These are phyloP conservation scores for Xylaria nigripes DNA, from an alignment of 495 filamentous ascomycete genomes.

Conservation along the genomic window DNA sequence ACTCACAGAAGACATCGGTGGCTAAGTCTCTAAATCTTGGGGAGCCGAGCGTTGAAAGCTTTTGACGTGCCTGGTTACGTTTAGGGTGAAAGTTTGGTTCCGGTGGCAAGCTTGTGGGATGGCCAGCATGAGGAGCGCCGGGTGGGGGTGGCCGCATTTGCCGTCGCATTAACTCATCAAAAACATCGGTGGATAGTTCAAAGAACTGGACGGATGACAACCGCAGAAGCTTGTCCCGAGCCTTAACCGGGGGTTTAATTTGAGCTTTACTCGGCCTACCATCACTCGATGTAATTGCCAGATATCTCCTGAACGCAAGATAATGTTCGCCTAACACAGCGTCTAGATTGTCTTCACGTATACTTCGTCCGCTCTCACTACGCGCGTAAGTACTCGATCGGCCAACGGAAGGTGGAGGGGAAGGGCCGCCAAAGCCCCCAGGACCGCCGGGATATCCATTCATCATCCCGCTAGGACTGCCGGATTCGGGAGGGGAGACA, in stretches of 20 bases:
- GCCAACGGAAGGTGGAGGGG: conserved; percentile 78
- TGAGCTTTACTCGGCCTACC: conserved; percentile 61
- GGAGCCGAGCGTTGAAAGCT: conserved; percentile 77
- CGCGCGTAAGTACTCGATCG: conserved; percentile 62
- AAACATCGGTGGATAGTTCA: conserved; percentile 94
- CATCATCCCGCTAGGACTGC: conserved; percentile 51
- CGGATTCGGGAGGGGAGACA: conserved; percentile 63
- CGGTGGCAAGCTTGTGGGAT: conserved; percentile 66
- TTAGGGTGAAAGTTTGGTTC: conserved; percentile 90
- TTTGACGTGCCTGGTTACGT: conserved; percentile 90
- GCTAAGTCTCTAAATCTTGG: conserved; percentile 83
- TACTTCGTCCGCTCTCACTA: conserved; percentile 50
- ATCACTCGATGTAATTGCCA: conserved; percentile 61
- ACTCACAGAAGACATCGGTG: conserved; percentile 89
- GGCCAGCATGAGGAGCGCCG: conserved; percentile 43
- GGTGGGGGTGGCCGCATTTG: conserved; percentile 52
- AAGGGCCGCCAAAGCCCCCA: conserved; percentile 54
- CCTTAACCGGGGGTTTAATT: conserved; percentile 58
- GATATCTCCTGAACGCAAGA: conserved; percentile 64
- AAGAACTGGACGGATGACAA: conserved; percentile 89
- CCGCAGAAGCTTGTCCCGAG: conserved; percentile 84
- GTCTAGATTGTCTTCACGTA: conserved; percentile 43
- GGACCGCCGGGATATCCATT: conserved; percentile 47
- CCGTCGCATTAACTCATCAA: conserved; percentile 85
- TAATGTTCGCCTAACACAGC: conserved; percentile 67